phyloP scores from a whole-genome alignment of 108 stramenopile species.

The Pseudonitzschia multiseries region DNA sequence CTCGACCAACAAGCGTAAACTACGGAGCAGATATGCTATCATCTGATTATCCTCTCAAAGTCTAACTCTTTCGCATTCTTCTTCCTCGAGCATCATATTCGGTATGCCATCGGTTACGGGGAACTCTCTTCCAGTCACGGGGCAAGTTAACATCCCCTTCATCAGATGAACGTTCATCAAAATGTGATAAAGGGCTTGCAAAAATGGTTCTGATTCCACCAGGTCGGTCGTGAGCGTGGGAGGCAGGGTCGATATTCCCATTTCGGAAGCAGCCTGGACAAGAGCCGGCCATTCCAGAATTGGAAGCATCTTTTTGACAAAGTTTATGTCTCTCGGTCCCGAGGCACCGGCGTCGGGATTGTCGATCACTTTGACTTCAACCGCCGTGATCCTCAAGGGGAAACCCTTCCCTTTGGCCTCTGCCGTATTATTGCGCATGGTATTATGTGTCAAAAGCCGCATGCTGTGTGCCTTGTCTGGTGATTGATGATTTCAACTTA shows the following conservation, averaged over 20 bases:
- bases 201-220: slow-evolving; percentile 75
- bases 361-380: slow-evolving; percentile 81
- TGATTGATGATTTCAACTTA: neutral
- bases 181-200: slow-evolving; percentile 87
- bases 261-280: slow-evolving; percentile 55
- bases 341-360: slow-evolving; percentile 34
- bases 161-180: slow-evolving; percentile 95
- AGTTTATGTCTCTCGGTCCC: slow-evolving; percentile 58
- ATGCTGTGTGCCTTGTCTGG: slow-evolving; percentile 35
- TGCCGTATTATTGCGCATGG: slow-evolving; percentile 77
- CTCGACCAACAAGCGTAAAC: neutral
- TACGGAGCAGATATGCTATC: neutral
- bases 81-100: slow-evolving; percentile 89
- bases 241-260: slow-evolving; percentile 82
- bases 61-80: slow-evolving; percentile 68
- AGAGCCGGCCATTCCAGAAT: slow-evolving; percentile 13
- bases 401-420: slow-evolving; percentile 70
- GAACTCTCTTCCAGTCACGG: slow-evolving; percentile 88
- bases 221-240: slow-evolving; percentile 70
- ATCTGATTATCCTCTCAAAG: slow-evolving; percentile 7
- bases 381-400: slow-evolving; percentile 81
- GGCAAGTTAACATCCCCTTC: slow-evolving; percentile 90
- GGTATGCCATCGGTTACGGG: slow-evolving; percentile 90
- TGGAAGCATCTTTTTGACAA: slow-evolving; percentile 58
- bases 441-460: slow-evolving; percentile 92